A percentile compares a stretch with the other conserved stretches of the same genome.
Conservation (phyloP, 1,284 basidiomycete species). For the Ceratobasidium sp. region DNA sequence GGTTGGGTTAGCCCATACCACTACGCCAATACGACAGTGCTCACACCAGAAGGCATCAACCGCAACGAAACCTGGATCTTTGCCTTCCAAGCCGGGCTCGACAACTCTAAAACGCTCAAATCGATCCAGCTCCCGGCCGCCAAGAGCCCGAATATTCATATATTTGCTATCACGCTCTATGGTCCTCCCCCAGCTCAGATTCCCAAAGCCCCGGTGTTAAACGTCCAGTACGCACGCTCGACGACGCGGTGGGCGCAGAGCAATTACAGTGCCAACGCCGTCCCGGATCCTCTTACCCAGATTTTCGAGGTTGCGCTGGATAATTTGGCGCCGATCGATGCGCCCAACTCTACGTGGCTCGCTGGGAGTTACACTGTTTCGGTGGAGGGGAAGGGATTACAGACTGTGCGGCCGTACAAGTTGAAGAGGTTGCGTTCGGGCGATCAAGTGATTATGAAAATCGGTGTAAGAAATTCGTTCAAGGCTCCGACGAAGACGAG, state of each 20-base stretch:
- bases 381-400: conserved; percentile 8
- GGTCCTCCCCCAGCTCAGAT: conserved; percentile 6
- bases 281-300: conserved; percentile 15
- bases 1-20: neutral
- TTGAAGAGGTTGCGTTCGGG: conserved; percentile 18
- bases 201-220: conserved; percentile 8
- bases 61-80: conserved; percentile 36
- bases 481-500: conserved; percentile 25
- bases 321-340: conserved; percentile 28
- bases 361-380: conserved; percentile 9
- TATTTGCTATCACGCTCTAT: conserved; percentile 27
- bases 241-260: conserved; percentile 35
- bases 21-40: conserved; percentile 20
- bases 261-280: conserved; percentile 37
- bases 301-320: conserved; percentile 38
- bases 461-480: conserved; percentile 19
- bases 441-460: conserved; percentile 26
- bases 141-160: conserved; percentile 22
- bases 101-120: conserved; percentile 8
- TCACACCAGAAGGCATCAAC: conserved; percentile 30
- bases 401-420: conserved; percentile 12
- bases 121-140: conserved; percentile 25
- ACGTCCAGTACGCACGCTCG: conserved; percentile 33
- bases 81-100: conserved; percentile 26
- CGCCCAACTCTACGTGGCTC: conserved; percentile 4